A percentile compares a stretch with the other conserved stretches of the same genome.
phyloP scores from a whole-genome alignment of 805 yeast species.

The fission yeast (Schizosaccharomyces pombe) region DNA sequence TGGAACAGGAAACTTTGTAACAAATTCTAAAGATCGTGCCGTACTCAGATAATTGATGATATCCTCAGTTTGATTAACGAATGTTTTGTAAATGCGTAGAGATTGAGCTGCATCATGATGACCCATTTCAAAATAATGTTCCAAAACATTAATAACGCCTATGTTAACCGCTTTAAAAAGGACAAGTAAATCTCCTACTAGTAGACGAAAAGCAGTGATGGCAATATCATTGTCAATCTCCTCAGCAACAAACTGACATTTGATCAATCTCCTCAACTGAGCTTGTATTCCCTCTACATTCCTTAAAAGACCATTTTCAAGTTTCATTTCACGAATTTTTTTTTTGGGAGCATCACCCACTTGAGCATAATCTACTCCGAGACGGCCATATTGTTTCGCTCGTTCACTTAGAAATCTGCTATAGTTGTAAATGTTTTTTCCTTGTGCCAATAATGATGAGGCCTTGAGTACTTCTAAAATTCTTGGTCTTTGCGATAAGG shows the following conservation, averaged over 20 bases:
- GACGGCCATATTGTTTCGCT: slow-evolving; percentile 41
- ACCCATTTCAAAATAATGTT: slow-evolving; percentile 85
- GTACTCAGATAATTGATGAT: slow-evolving; percentile 72
- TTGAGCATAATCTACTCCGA: slow-evolving; percentile 55
- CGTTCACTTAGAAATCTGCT: slow-evolving; percentile 40
- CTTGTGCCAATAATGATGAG: slow-evolving; percentile 16
- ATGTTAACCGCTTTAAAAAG: slow-evolving; percentile 80
- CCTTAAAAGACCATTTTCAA: slow-evolving; percentile 60
- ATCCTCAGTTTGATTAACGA: slow-evolving; percentile 63
- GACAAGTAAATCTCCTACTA: slow-evolving; percentile 72
- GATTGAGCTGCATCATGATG: slow-evolving; percentile 70
- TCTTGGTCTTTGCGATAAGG: slow-evolving; percentile 19
- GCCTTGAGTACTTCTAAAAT: slow-evolving; percentile 30
- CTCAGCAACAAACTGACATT: slow-evolving; percentile 46
- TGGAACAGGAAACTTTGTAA: slow-evolving; percentile 79
- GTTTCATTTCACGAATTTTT: slow-evolving; percentile 32
- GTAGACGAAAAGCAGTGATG: slow-evolving; percentile 60
- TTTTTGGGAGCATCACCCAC: slow-evolving; percentile 20
- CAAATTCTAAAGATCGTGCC: slow-evolving; percentile 69
- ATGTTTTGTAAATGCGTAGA: slow-evolving; percentile 55
- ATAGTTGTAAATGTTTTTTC: slow-evolving; percentile 12
- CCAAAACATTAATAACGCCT: slow-evolving; percentile 81
- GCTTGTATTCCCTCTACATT: slow-evolving; percentile 67
- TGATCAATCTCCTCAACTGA: slow-evolving; percentile 53
- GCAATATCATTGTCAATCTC: slow-evolving; percentile 71